These are phyloP conservation scores for Edaphochlamys debaryana DNA, from an alignment of 139 green algal genomes.

Conservation along the genomic window DNA sequence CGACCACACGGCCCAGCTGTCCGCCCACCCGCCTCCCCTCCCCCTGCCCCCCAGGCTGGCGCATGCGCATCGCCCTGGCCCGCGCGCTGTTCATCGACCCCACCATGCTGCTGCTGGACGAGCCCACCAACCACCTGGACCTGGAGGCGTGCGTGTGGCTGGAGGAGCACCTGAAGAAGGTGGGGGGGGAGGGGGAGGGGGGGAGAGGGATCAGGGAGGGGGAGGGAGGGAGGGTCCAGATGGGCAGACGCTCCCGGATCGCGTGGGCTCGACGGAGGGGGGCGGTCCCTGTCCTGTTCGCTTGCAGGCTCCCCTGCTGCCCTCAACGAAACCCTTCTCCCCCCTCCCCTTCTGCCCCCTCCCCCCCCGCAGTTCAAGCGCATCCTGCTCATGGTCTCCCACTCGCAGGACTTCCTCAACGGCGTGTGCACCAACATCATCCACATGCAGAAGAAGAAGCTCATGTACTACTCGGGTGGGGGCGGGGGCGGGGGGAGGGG, in stretches of 20 bases:
- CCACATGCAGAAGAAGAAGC: slow-evolving; percentile 90
- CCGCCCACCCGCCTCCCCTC: too few species aligned
- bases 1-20: too few species aligned
- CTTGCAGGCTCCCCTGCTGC: too few species aligned
- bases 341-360: too few species aligned
- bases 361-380: slow-evolving; percentile 43
- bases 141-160: slow-evolving; percentile 98
- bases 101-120: slow-evolving; percentile 85
- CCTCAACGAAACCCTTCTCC: too few species aligned
- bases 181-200: too few species aligned
- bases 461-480: slow-evolving; percentile 90
- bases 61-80: slow-evolving; percentile 96
- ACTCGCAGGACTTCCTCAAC: slow-evolving; percentile 95
- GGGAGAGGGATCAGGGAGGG: too few species aligned
- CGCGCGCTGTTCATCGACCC: slow-evolving; percentile 85
- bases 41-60: slow-evolving; percentile 74
- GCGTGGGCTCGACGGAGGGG: too few species aligned
- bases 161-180: slow-evolving; percentile 93
- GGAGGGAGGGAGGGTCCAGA: neutral
- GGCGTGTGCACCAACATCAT: slow-evolving; percentile 98
- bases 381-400: slow-evolving; percentile 53
- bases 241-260: too few species aligned
- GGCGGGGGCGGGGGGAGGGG: neutral
- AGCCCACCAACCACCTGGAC: slow-evolving; percentile 83
- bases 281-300: too few species aligned